phyloP scores from a whole-genome alignment of 2,329 filamentous ascomycete species.

The Madurella mycetomatis region DNA sequence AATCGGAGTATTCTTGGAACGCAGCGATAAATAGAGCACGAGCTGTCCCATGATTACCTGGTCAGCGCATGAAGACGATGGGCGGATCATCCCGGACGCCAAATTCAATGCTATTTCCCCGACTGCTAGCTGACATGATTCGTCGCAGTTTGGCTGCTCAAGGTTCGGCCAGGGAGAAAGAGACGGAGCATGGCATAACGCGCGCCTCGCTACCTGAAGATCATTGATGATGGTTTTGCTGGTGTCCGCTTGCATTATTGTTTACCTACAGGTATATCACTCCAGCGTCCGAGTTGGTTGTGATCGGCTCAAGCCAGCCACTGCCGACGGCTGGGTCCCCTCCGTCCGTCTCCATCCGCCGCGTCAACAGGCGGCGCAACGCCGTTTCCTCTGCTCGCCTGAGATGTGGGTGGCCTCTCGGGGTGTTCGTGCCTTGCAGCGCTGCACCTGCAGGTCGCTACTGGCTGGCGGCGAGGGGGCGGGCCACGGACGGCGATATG shows the following conservation, averaged over 20 bases:
- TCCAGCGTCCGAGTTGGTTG: slow-evolving; percentile 8
- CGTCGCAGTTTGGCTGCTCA: not conserved
- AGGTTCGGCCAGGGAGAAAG: too few relatives aligned
- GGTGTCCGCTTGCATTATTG: not conserved
- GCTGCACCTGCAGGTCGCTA: slow-evolving; percentile 19
- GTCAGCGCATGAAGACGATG: slow-evolving; percentile 18
- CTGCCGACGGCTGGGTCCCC: not conserved
- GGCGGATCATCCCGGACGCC: slow-evolving; percentile 15
- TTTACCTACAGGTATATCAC: not conserved
- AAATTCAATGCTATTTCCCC: slow-evolving; percentile 23
- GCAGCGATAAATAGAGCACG: slow-evolving; percentile 14
- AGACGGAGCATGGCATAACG: slow-evolving; percentile 5
- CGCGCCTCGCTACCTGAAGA: not conserved
- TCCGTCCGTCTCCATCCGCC: not conserved
- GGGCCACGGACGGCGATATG: slow-evolving; percentile 13
- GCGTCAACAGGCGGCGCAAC: slow-evolving; percentile 13
- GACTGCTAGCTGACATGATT: slow-evolving; percentile 10
- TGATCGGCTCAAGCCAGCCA: not conserved
- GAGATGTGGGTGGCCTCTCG: slow-evolving; percentile 25
- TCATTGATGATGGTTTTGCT: not conserved
- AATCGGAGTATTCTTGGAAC: not conserved
- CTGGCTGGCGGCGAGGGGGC: slow-evolving; percentile 15
- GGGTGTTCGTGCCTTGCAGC: slow-evolving; percentile 26
- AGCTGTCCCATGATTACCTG: slow-evolving; percentile 9
- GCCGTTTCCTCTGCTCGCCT: slow-evolving; percentile 11